Evolutionary conservation across 2,329 filamentous ascomycete genomes (phyloP).

Genomic region (Cordyceps javanica): DNA sequence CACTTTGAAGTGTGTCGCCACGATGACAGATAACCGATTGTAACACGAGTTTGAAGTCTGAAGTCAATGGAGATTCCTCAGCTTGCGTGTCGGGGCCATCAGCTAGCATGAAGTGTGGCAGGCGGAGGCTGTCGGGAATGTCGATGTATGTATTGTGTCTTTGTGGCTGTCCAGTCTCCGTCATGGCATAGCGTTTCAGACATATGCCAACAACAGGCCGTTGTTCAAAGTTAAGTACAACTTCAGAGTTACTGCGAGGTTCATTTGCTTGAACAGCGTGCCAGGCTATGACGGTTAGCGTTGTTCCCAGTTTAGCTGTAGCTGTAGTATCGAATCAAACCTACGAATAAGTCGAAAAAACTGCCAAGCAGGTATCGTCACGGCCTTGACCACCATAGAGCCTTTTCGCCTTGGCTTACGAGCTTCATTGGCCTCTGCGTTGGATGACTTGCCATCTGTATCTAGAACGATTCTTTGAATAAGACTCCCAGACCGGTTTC

Average conservation of each 20-base stretch:
- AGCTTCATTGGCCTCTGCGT: conserved; percentile 35
- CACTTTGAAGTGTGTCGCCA: conserved; percentile 76
- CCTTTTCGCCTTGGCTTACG: conserved; percentile 38
- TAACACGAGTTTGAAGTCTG: conserved; percentile 89
- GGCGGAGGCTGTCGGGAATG: conserved; percentile 72
- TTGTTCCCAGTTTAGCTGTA: conserved; percentile 14
- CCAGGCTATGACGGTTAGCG: conserved; percentile 60
- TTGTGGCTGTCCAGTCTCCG: conserved; percentile 59
- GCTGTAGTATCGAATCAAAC: conserved; percentile 26
- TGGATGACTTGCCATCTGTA: conserved; percentile 38
- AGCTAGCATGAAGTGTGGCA: conserved; percentile 81
- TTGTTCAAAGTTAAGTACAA: conserved; percentile 81
- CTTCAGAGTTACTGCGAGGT: conserved; percentile 64
- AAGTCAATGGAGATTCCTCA: conserved; percentile 58
- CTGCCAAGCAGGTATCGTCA: conserved; percentile 95
- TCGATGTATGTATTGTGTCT: conserved; percentile 81
- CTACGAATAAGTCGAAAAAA: conserved; percentile 89
- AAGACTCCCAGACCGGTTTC: conserved; percentile 51
- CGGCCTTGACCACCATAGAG: conserved; percentile 62
- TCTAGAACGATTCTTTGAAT: conserved; percentile 55
- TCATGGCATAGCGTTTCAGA: conserved; percentile 77
- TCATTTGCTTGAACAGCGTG: conserved; percentile 57
- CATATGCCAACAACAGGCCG: conserved; percentile 88
- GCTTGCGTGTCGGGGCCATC: conserved; percentile 62
- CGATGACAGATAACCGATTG: conserved; percentile 92